Conservation (phyloP, 495 filamentous ascomycete species). For the Glonium stellatum region DNA sequence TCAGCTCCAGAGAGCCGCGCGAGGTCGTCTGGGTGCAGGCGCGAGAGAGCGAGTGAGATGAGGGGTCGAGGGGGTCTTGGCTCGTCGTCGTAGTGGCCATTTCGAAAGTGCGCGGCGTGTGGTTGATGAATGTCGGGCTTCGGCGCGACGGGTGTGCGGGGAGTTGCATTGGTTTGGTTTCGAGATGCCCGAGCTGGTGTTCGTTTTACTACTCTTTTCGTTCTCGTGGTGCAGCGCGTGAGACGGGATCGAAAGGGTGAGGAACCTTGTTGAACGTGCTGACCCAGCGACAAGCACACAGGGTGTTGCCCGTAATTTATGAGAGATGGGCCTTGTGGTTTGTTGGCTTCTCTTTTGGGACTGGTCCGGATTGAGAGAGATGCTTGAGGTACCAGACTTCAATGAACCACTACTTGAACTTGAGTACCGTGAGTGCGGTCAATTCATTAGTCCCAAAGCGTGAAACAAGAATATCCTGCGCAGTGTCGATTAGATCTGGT, state of each 20-base stretch:
- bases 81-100: too few species aligned
- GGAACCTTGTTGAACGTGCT: background rate
- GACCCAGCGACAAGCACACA: background rate
- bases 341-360: background rate
- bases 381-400: background rate
- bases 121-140: conserved; percentile 23
- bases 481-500: background rate
- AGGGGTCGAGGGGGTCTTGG: background rate
- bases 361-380: background rate
- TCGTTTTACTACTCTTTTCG: background rate
- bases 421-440: background rate
- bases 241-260: background rate
- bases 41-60: background rate
- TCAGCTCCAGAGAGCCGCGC: background rate
- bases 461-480: background rate
- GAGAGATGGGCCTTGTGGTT: background rate
- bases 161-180: conserved; percentile 5
- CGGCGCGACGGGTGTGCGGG: conserved; percentile 2
- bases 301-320: conserved; percentile 1
- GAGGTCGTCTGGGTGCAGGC: background rate
- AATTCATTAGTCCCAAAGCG: background rate
- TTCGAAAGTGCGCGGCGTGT: conserved; percentile 26
- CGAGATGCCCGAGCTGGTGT: background rate
- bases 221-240: background rate
- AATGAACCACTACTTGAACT: background rate